Evolutionary conservation across 176 grass and related monocot genomes (phyloP), one percentile per base, ranked within the genome.

Genomic region (Phoenix dactylifera): DNA sequence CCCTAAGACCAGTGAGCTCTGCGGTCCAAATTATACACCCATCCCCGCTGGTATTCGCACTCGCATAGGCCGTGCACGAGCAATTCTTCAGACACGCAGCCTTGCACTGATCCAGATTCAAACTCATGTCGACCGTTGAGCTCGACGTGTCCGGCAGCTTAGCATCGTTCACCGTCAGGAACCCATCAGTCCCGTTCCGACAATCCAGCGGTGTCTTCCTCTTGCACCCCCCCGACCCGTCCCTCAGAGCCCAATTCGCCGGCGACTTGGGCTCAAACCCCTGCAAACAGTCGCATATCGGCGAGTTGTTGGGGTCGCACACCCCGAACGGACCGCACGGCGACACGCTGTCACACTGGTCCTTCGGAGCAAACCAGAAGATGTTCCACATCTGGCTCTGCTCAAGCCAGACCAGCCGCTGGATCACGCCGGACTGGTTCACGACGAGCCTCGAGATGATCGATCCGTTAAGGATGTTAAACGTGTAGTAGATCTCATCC

Each of bases 331-430:
- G 28, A 5, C 78, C 81, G 78, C 86, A 85, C 16, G 54, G 35
- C 4, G 67, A 77, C 60, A 85, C 68, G 1, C n/a, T 24, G 66
- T 89, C 86, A 62, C 86, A 85, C 57, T 74, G 74, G 70, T 82
- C 81, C 60, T 72, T 80, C 24, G 81, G 81, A 4, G 81, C 74
- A 55, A 64, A 67, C 80, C 86, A 89, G 77, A 77, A 84, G 3
- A 68, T 69, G 44, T 75, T 75, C 86, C 81, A 85, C 12, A 57
- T 4, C 23, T 54, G 24, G 1, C 57, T 60, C 26, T 56, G 61
- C 55, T 61, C 56, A 74, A 86, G 69, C 81, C 77, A 84, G 49
- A 78, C 74, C 57, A 62, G 85, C 24, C 81, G 70, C 60, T 84
- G 81, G 30, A 81, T 51, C 29, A 18, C 57, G 3, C 74, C 77